Base-by-base conservation (phyloP, 2,329 filamentous ascomycete species). In the Aspergillus melleus region DNA sequence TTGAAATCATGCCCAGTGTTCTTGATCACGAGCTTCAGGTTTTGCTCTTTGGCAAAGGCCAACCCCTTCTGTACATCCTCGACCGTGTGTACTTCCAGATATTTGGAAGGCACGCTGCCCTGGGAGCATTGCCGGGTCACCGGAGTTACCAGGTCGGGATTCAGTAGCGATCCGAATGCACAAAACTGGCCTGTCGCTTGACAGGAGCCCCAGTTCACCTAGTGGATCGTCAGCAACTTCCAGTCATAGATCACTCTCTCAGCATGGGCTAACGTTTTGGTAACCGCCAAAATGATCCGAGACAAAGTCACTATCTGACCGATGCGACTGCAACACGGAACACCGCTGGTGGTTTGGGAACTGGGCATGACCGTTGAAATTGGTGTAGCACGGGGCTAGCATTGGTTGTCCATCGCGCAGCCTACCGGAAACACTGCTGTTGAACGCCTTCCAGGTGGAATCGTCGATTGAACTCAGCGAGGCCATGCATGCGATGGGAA, bases 1-100 rank as follows among this genome's bases (percentile, higher is more conserved):
- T 22, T 59, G 32, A 61, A 65, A 22, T 65, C 63, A 39, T 65
- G 63, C 5, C 62, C 62, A 3, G 62, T 61, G 19, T 64, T 64
- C 36, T 60, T 60, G n/a, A 64, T 58, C 14, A 61, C 57, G 20
- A 64, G 12, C 0, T 60, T 57, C 16, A 64, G 51, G 20, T 58
- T 55, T 6, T 63, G 42, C 20, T 47, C n/a, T 5, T 30, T 20
- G 2, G 61, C 57, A 46, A 63, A 65, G 1, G 12, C 14, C 44
- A 65, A 2, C 0, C 54, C 53, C 6, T 47, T 30, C 36, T 64
- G 62, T 2, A 64, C 56, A 46, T 64, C 62, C 39, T 52, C 53
- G 2, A 61, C 55, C 16, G 42, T 39, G 9, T 44, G 55, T 1
- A 44, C 62, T n/a, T 61, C 58, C 6, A 64, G 53, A 32, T 61